These are phyloP conservation scores for Mucor lusitanicus DNA, from an alignment of 371 early-diverging fungal genomes.

Conservation along the genomic window DNA sequence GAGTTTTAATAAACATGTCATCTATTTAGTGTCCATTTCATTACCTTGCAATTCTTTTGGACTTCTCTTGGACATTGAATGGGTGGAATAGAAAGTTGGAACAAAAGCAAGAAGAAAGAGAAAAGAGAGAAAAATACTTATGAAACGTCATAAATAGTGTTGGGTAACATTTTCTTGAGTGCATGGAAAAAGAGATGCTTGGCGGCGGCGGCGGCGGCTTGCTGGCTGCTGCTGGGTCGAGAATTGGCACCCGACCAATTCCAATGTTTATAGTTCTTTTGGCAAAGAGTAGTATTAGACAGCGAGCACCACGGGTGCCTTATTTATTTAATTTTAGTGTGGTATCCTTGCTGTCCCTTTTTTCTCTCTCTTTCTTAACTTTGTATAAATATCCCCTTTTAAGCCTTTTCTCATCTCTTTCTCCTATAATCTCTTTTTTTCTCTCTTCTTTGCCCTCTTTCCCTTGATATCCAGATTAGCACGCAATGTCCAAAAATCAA, in stretches of 20 bases:
- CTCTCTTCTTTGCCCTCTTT: neutral
- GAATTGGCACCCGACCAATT: neutral
- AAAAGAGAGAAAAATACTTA: neutral
- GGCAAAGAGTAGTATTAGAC: neutral
- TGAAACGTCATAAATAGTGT: neutral
- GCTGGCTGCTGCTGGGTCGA: neutral
- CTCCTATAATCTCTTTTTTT: neutral
- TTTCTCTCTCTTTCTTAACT: neutral
- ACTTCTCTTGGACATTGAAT: neutral
- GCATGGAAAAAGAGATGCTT: neutral
- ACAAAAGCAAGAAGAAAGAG: neutral
- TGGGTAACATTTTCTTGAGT: neutral
- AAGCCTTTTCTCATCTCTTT: neutral
- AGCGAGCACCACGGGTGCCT: neutral
- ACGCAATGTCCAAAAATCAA: conserved; percentile 11
- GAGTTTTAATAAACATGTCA: conserved; percentile 3
- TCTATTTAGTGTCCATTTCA: neutral
- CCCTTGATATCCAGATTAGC: neutral
- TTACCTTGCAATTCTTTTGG: neutral
- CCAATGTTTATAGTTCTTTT: neutral
- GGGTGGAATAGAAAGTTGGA: neutral
- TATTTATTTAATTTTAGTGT: neutral
- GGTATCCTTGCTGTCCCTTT: neutral
- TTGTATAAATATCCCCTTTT: neutral
- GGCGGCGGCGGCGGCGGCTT: too few relatives aligned